phyloP scores from a whole-genome alignment of 2,329 filamentous ascomycete species.

The Hypomyces perniciosus region DNA sequence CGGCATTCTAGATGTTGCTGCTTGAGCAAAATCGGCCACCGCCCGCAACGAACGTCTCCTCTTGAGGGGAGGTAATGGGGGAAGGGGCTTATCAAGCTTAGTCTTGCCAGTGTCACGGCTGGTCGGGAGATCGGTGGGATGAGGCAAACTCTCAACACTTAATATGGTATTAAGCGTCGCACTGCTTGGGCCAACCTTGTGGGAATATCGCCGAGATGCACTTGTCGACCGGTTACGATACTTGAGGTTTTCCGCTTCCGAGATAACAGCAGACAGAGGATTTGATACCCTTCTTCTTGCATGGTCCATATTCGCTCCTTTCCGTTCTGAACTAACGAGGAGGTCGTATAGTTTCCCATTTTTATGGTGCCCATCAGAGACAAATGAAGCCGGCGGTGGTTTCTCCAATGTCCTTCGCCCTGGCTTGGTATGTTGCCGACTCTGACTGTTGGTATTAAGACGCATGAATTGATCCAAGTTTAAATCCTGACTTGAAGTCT shows the following conservation, averaged over 20 bases:
- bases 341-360: slow-evolving; percentile 7
- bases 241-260: not conserved
- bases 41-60: slow-evolving; percentile 6
- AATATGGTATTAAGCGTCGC: slow-evolving; percentile 46
- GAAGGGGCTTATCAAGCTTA: not conserved
- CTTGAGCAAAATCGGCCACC: slow-evolving; percentile 8
- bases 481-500: slow-evolving; percentile 18
- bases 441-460: not conserved
- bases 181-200: slow-evolving; percentile 37
- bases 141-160: slow-evolving; percentile 41
- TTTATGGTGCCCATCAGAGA: not conserved
- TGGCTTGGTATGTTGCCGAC: not conserved
- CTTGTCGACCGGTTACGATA: slow-evolving; percentile 25
- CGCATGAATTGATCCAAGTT: not conserved
- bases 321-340: slow-evolving; percentile 4
- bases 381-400: not conserved
- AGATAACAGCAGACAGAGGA: not conserved
- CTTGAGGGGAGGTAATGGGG: not conserved
- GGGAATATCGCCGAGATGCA: slow-evolving; percentile 29
- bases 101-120: slow-evolving; percentile 16
- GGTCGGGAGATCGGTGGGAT: not conserved
- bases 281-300: not conserved
- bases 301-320: not conserved
- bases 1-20: slow-evolving; percentile 5
- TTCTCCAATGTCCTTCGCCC: not conserved